Conservation (phyloP, 2,329 filamentous ascomycete species). For the Penicillium decumbens region DNA sequence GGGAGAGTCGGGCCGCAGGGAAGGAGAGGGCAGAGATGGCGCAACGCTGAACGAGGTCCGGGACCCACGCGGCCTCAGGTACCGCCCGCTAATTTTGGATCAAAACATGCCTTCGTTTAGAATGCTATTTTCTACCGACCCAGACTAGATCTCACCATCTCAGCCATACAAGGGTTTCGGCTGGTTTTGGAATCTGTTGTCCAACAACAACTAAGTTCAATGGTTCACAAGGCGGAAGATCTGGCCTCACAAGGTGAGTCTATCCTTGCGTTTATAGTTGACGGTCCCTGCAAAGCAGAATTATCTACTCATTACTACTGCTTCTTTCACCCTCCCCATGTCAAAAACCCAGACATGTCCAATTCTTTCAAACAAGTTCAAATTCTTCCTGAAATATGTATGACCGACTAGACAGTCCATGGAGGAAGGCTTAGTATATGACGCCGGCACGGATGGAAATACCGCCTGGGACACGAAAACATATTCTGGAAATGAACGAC, state of each 20-base stretch:
- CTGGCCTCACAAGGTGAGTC: background rate
- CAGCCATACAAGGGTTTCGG: background rate
- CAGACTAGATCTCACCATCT: background rate
- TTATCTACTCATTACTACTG: too few species aligned
- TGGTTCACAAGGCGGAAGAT: background rate
- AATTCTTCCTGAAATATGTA: too few species aligned
- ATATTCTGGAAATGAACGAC: too few species aligned
- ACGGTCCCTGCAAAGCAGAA: background rate
- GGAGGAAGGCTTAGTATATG: too few species aligned
- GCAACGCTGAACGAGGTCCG: background rate
- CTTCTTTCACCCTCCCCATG: too few species aligned
- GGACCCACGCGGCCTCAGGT: conserved; percentile 20
- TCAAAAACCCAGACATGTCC: too few species aligned
- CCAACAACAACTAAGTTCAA: background rate
- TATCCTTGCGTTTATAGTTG: background rate
- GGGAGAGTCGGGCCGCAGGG: conserved; percentile 1
- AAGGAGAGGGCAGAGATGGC: background rate
- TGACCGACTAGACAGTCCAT: too few species aligned
- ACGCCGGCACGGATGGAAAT: too few species aligned
- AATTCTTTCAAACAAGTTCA: too few species aligned
- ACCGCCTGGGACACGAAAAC: too few species aligned
- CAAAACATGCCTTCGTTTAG: conserved; percentile 9
- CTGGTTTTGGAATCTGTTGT: conserved; percentile 1
- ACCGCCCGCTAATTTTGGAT: conserved; percentile 18
- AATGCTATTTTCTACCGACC: background rate